Percentiles rank a stretch among this genome's conserved stretches.
These are phyloP conservation scores for Gaertneriomyces semiglobifer DNA, from an alignment of 192 early-diverging fungal species.

Conservation along the genomic window DNA sequence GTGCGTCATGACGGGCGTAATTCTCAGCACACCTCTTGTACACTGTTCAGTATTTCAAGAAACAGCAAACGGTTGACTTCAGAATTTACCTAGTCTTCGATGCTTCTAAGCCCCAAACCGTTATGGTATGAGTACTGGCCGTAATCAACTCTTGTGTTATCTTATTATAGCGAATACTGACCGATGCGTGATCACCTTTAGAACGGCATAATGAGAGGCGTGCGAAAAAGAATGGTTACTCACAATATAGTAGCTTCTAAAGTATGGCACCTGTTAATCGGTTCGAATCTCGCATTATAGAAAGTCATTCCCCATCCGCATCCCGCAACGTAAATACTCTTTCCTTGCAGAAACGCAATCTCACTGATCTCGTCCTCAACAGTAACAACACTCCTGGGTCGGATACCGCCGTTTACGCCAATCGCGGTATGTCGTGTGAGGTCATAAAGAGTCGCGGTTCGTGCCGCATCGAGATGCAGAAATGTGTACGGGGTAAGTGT, in stretches of 20 bases:
- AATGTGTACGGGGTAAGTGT: constrained; percentile 1
- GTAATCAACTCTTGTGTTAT: constrained; percentile 37
- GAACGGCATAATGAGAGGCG: not conserved
- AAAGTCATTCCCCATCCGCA: constrained; percentile 34
- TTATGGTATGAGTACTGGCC: constrained; percentile 32
- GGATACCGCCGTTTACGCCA: constrained; percentile 32
- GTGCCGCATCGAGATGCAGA: constrained; percentile 1
- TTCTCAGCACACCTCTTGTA: constrained; percentile 1
- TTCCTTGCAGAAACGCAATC: not conserved
- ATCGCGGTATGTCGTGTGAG: constrained; percentile 19
- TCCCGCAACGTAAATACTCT: constrained; percentile 11
- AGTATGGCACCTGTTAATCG: constrained; percentile 30
- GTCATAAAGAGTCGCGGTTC: not conserved
- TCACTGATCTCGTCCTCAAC: not conserved
- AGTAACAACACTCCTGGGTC: not conserved
- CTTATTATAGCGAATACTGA: constrained; percentile 32
- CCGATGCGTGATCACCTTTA: not conserved
- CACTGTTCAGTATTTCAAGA: not conserved
- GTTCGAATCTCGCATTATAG: constrained; percentile 47
- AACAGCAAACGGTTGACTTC: not conserved
- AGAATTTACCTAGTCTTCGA: constrained; percentile 19
- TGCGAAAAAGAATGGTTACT: constrained; percentile 8
- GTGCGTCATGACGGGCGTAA: constrained; percentile 25
- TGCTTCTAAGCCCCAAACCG: constrained; percentile 32
- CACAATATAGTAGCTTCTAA: constrained; percentile 36